These are phyloP conservation scores for Carpinus fangiana DNA, from an alignment of 306 rosid species.

Conservation along the genomic window DNA sequence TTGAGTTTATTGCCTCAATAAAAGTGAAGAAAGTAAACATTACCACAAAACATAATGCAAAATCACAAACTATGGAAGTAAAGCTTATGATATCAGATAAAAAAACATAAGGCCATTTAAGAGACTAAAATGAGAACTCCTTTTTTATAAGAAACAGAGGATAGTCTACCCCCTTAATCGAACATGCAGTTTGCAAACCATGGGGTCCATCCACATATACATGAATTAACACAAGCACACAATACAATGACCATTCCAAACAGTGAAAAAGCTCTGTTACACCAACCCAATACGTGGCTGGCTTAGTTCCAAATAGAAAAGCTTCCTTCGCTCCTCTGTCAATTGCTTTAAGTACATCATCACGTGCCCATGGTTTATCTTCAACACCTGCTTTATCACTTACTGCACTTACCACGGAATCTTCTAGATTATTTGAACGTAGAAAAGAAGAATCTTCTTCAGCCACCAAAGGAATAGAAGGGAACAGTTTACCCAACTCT, in stretches of 20 bases:
- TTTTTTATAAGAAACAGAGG: constrained; percentile 3
- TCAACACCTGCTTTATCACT: constrained; percentile 39
- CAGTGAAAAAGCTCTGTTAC: constrained; percentile 18
- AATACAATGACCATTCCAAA: constrained; percentile 12
- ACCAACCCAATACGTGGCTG: constrained; percentile 95
- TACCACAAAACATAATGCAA: constrained; percentile 20
- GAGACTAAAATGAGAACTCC: constrained; percentile 13
- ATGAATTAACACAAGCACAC: background rate
- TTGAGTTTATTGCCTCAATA: constrained; percentile 26
- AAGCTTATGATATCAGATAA: constrained; percentile 11
- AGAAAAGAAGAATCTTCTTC: constrained; percentile 89
- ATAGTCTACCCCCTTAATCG: background rate
- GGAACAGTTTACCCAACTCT: constrained; percentile 81
- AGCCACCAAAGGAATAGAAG: constrained; percentile 86
- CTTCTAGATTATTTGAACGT: constrained; percentile 59
- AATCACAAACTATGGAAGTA: constrained; percentile 7
- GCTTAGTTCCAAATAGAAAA: constrained; percentile 58
- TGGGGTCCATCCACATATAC: background rate
- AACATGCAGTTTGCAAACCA: background rate
- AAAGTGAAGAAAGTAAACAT: constrained; percentile 19
- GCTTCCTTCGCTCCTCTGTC: constrained; percentile 86
- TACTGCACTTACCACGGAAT: constrained; percentile 54
- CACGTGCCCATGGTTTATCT: constrained; percentile 48
- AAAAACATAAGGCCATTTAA: background rate
- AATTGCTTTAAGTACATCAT: constrained; percentile 68